Percentiles rank a stretch among this genome's conserved stretches.
Conservation (phyloP, 768 basidiomycete genomes). For the Boletus tylopilopsis region DNA sequence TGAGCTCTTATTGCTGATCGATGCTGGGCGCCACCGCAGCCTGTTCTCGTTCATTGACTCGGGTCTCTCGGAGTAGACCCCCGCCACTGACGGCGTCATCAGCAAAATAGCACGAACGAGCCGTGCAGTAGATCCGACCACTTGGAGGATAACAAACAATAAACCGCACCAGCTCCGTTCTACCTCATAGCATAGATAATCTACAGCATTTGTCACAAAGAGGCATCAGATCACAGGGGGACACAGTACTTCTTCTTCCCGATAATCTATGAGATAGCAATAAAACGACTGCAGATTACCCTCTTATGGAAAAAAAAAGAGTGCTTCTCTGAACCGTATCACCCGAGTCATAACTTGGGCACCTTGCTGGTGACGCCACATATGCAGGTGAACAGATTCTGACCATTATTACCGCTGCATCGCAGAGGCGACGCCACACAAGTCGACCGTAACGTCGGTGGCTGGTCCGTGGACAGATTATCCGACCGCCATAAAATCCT, state of each 20-base stretch:
- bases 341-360: constrained; percentile 2
- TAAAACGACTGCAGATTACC: not conserved
- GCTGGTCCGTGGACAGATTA: constrained; percentile 17
- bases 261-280: not conserved
- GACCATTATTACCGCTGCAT: constrained; percentile 1
- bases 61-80: not conserved
- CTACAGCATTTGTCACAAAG: constrained; percentile 2
- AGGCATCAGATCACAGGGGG: constrained; percentile 7
- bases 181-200: constrained; percentile 1
- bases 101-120: not conserved
- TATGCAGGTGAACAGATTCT: not conserved
- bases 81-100: not conserved
- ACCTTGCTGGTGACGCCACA: constrained; percentile 14
- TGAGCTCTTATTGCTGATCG: constrained; percentile 4
- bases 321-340: not conserved
- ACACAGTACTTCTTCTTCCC: not conserved
- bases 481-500: not conserved
- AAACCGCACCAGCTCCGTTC: too few relatives aligned
- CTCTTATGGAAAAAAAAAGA: not conserved
- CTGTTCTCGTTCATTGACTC: not conserved
- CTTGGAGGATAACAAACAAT: not conserved
- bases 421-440: constrained; percentile 8
- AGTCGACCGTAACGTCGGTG: constrained; percentile 18
- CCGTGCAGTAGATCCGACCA: not conserved
- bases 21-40: constrained; percentile 23